These are phyloP conservation scores for Alternaria alternata DNA, from an alignment of 2,329 filamentous ascomycete genomes.

Conservation along the genomic window DNA sequence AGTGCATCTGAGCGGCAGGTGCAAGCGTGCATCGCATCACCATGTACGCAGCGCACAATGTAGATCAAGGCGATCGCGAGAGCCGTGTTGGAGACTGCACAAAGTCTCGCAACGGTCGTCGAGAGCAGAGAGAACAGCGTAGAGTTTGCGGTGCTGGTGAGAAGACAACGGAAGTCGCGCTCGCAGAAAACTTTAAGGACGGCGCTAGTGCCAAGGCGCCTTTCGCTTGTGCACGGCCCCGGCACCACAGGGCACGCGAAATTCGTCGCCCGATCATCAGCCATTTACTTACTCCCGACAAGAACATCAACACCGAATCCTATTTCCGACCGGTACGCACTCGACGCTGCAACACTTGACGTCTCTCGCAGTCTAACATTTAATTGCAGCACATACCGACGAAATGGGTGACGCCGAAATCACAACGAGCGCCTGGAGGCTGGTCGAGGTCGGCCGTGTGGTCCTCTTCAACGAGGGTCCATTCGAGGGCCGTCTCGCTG, in stretches of 20 bases:
- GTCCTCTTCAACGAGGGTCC: conserved; percentile 88
- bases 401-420: conserved; percentile 60
- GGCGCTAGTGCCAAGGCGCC: conserved; percentile 20
- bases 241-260: conserved; percentile 15
- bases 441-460: conserved; percentile 98
- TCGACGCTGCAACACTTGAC: conserved; percentile 32
- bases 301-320: conserved; percentile 46
- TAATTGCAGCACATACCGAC: conserved; percentile 46
- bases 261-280: conserved; percentile 25
- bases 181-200: conserved; percentile 23
- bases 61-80: not conserved
- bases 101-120: not conserved
- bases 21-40: conserved; percentile 1
- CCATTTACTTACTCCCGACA: conserved; percentile 35
- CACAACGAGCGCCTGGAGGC: conserved; percentile 71
- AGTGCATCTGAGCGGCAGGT: not conserved
- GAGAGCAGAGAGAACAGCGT: conserved; percentile 2
- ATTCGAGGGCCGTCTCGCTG: conserved; percentile 84
- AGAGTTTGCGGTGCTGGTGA: not conserved
- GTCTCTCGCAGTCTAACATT: conserved; percentile 36
- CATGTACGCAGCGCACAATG: not conserved
- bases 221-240: conserved; percentile 20
- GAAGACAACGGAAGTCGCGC: conserved; percentile 16
- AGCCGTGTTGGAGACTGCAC: not conserved
- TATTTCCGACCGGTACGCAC: conserved; percentile 52